phyloP scores from a whole-genome alignment of 768 basidiomycete genomes.

The Phanerodontia chrysosporium region DNA sequence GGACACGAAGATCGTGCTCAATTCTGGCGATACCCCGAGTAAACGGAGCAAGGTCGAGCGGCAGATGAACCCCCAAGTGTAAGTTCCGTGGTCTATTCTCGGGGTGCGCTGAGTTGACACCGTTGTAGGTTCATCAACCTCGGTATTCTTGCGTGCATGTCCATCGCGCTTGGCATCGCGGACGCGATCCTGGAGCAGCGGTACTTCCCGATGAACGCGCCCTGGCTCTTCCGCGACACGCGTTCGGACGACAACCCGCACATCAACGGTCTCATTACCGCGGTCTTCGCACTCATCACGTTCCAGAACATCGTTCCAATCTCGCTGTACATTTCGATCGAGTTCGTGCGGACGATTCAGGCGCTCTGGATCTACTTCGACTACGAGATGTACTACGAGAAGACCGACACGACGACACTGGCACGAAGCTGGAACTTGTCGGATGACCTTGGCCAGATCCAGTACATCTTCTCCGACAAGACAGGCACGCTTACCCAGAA shows the following conservation, averaged over 20 bases:
- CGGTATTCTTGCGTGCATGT: conserved; percentile 75
- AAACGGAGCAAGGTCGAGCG: conserved; percentile 94
- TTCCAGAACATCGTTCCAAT: conserved; percentile 99
- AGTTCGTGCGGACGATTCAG: conserved; percentile 85
- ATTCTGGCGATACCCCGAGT: conserved; percentile 91
- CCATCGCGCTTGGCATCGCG: conserved; percentile 75
- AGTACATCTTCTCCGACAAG: conserved; percentile 98
- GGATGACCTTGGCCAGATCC: conserved; percentile 95
- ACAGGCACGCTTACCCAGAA: conserved; percentile 95
- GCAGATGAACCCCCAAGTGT: conserved; percentile 99
- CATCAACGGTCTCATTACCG: conserved; percentile 90
- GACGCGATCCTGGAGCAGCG: conserved; percentile 78
- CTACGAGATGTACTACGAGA: conserved; percentile 76
- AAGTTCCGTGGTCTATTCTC: conserved; percentile 29
- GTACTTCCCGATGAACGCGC: conserved; percentile 60
- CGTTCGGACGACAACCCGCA: conserved; percentile 70
- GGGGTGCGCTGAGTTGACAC: background rate
- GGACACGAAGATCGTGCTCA: conserved; percentile 93
- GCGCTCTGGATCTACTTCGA: conserved; percentile 97
- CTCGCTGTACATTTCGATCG: conserved; percentile 97
- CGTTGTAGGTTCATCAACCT: conserved; percentile 74
- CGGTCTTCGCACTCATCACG: conserved; percentile 83
- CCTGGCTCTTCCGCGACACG: conserved; percentile 77
- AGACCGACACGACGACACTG: conserved; percentile 69
- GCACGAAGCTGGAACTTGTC: conserved; percentile 94